Conservation (phyloP, 805 yeast species). For the Pichia paraexigua region DNA sequence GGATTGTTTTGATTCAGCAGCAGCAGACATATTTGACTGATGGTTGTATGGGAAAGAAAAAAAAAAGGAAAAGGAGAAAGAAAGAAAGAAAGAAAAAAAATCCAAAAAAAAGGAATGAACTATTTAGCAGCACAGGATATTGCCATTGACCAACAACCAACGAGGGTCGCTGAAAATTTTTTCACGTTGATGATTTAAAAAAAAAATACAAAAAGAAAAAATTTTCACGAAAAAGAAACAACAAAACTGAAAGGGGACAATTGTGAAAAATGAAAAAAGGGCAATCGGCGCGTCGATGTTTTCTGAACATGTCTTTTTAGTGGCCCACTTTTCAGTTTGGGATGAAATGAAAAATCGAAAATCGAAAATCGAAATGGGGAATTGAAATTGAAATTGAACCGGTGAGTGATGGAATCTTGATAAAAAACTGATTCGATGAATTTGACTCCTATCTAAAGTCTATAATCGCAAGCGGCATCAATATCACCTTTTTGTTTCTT, state of each 20-base stretch:
- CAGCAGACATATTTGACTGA: conserved; percentile 19
- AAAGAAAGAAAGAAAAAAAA: neutral
- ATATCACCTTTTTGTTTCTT: neutral
- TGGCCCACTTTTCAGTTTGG: too few relatives aligned
- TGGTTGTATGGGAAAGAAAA: neutral
- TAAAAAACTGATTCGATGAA: neutral
- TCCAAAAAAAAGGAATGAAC: conserved; percentile 1
- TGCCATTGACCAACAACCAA: neutral
- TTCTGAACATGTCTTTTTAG: too few relatives aligned
- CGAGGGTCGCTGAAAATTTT: neutral
- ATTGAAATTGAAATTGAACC: neutral
- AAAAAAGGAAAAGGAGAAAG: neutral
- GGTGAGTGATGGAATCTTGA: too few relatives aligned
- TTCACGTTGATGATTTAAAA: neutral
- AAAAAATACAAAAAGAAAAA: neutral
- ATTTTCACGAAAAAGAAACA: neutral
- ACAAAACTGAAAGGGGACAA: neutral
- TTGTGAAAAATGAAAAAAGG: too few relatives aligned
- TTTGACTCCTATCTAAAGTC: neutral
- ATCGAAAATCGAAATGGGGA: neutral
- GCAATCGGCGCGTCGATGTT: too few relatives aligned
- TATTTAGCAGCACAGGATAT: neutral
- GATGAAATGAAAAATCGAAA: too few relatives aligned
- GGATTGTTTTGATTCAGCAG: conserved; percentile 55
- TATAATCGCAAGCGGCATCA: neutral